Base-by-base conservation (phyloP, 2,329 filamentous ascomycete genomes). In the Arthrobotrys entomopaga region DNA sequence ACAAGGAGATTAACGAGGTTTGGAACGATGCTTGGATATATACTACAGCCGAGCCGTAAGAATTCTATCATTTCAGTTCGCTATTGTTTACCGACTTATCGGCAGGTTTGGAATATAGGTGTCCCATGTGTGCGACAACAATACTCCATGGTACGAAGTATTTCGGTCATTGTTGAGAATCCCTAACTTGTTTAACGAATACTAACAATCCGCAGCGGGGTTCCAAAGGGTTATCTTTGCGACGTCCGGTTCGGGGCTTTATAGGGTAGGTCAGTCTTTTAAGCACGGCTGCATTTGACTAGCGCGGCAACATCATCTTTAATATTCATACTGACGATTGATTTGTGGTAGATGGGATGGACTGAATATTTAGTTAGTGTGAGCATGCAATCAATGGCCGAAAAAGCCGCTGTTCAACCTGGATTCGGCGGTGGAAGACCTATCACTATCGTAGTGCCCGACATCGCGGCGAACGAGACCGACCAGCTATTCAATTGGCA, bases 21-120 rank as follows among this genome's bases (percentile, higher is more conserved):
- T 73, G 61, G 69, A 73, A 66, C 48, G 19, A 73, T 48, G 54
- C 69, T 50, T 73, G 69, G 69, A 73, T 73, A 20, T 73, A 73
- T 24, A 73, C 69, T 3, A 73, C 69, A 7, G 69, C 69, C 38
- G 69, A 73, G 29, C 69, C 69, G 69, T 73, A 13, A 16, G 11
- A 29, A 29, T 24, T 48, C 40, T 8, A 53, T 43, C 24, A 1
- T 29, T 16, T 43, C n/a, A 6, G n/a, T 13, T 29, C 19, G 19
- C 11, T 50, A 50, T 19, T 50, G 8, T 3, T 38, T 16, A 8
- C 10, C 29, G 29, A 6, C 6, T 34, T 34, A 8, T 34, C 29
- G 29, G 10, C 29, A 5, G 7, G 5, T 34, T 34, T 34, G 29
- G 29, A 10, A 34, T 13, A 24, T 29, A 73, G 69, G 2, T 73